Percentiles rank a stretch among this genome's conserved stretches.
phyloP scores from a whole-genome alignment of 1,284 basidiomycete species.

The Leccinum griseonigrum region DNA sequence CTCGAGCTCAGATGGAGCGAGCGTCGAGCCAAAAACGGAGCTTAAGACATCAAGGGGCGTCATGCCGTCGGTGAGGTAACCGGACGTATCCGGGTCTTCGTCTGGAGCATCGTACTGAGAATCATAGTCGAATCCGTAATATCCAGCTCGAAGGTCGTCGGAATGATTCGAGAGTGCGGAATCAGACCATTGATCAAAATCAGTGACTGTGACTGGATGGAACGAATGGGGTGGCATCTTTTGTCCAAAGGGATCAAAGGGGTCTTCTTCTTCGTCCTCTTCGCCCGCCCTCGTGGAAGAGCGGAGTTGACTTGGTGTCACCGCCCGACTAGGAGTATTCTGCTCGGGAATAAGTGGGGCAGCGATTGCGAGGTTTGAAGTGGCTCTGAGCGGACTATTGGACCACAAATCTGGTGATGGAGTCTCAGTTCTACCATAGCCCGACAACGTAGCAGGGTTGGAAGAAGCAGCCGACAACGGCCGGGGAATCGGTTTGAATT shows the following conservation, averaged over 20 bases:
- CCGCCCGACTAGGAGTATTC: slow-evolving; percentile 47
- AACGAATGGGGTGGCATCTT: slow-evolving; percentile 52
- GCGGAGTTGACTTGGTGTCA: slow-evolving; percentile 47
- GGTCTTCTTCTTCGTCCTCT: slow-evolving; percentile 66
- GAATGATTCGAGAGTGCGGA: slow-evolving; percentile 43
- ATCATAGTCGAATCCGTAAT: slow-evolving; percentile 37
- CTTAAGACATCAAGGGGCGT: slow-evolving; percentile 95
- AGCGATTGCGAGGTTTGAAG: slow-evolving; percentile 86
- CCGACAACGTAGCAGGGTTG: slow-evolving; percentile 54
- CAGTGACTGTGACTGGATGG: slow-evolving; percentile 58
- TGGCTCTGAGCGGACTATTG: slow-evolving; percentile 66
- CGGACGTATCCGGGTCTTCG: slow-evolving; percentile 53
- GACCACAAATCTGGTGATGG: slow-evolving; percentile 82
- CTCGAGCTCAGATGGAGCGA: slow-evolving; percentile 89
- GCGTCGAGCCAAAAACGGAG: slow-evolving; percentile 87
- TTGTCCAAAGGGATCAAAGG: slow-evolving; percentile 69
- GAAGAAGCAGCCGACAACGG: slow-evolving; percentile 73
- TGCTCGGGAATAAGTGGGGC: slow-evolving; percentile 81
- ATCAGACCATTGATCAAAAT: slow-evolving; percentile 63
- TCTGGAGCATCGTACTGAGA: slow-evolving; percentile 37
- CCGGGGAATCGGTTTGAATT: slow-evolving; percentile 69
- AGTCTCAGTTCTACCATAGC: slow-evolving; percentile 59
- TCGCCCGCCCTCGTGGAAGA: slow-evolving; percentile 57
- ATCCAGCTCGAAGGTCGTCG: slow-evolving; percentile 40
- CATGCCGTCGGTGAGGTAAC: slow-evolving; percentile 78